Evolutionary conservation across 306 rosid species (phyloP), one percentile per base, ranked within the genome.

Genomic region (Rosa lucieae): DNA sequence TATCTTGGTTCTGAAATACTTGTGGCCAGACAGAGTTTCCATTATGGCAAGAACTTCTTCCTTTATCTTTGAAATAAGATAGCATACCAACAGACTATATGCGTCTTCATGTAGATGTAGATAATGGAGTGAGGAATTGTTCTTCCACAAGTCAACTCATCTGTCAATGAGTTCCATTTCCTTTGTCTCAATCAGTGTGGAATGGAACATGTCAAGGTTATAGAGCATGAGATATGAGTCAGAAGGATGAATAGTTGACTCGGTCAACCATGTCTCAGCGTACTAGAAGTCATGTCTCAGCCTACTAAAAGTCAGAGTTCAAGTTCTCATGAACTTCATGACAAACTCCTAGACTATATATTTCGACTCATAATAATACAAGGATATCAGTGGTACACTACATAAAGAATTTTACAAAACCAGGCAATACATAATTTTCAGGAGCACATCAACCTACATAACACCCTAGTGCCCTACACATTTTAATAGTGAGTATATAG

Each of bases 11-110:
- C 80, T 72, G 42, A 84, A 80, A 59, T 77, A 39, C 55, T 75
- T 67, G 75, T 82, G 61, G 51, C 77, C 85, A 18, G 99, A 91
- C 52, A 95, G 80, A 51, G 86, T 86, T 85, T 92, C 97, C 88
- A 92, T 59, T 74, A 89, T 68, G 52, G 82, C 72, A 77, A 95
- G 93, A 82, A 82, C 93, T 83, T 91, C 97, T 78, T 79, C 87
- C 18, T 29, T 76, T 63, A 84, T 88, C 80, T 84, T 88, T 62
- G 96, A 89, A 78, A 85, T 82, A 32, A 95, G 86, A 80, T 89
- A 85, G 73, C 72, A 84, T 53, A 90, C 89, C 78, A 89, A 79
- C 70, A 82, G 53, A 61, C 73, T 80, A 75, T 85, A 88, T 43
- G 83, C 77, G 10, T 92, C 92, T 75, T 92, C 92, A 17, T 56